A percentile compares a stretch with the other conserved stretches of the same genome.
These are phyloP conservation scores for Diplodia corticola DNA, from an alignment of 2,329 filamentous ascomycete species.

Conservation along the genomic window DNA sequence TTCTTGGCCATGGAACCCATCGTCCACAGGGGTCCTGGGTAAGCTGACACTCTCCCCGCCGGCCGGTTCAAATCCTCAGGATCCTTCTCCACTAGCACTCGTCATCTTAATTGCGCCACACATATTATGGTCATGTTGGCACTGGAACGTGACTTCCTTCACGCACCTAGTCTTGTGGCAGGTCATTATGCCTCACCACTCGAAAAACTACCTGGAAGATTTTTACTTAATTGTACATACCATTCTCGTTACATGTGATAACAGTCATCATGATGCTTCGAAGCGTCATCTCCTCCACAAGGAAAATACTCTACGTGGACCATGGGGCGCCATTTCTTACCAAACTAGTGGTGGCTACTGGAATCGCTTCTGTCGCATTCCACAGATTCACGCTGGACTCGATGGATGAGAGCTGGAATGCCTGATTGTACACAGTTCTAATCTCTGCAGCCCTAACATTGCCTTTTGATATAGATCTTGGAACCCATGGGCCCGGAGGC, in stretches of 20 bases:
- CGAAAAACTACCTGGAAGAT: background rate
- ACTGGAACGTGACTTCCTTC: background rate
- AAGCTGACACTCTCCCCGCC: background rate
- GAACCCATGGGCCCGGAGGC: background rate
- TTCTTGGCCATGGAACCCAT: too few relatives aligned
- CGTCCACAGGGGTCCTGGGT: too few relatives aligned
- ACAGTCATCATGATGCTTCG: background rate
- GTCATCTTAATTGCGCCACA: background rate
- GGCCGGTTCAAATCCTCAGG: background rate
- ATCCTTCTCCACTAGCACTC: background rate
- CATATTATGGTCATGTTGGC: background rate
- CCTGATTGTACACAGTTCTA: too few relatives aligned
- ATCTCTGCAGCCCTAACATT: background rate
- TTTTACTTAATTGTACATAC: background rate
- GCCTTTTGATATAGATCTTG: background rate
- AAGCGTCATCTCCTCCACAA: background rate
- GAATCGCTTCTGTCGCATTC: background rate
- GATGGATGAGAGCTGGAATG: too few relatives aligned
- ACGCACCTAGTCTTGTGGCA: background rate
- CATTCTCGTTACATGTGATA: background rate
- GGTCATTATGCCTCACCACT: background rate
- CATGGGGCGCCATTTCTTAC: background rate
- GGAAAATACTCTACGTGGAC: background rate
- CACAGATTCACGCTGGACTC: too few relatives aligned
- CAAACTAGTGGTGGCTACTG: background rate